Conservation (phyloP, 192 early-diverging fungal species). For the Coemansia sp. region DNA sequence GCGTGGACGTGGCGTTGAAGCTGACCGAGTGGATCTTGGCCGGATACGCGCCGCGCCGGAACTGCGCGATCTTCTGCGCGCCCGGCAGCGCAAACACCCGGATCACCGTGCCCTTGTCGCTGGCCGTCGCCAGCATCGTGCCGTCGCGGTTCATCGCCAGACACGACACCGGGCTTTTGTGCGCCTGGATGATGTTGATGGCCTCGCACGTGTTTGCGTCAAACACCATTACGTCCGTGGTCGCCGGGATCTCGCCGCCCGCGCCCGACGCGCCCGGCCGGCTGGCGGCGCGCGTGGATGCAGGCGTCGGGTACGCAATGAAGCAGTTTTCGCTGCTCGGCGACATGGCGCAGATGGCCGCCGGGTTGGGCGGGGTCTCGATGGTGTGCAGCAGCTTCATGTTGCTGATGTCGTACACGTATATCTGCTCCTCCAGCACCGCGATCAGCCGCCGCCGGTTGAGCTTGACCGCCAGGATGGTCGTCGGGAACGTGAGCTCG, state of each 20-base stretch:
- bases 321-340: slow-evolving; percentile 92
- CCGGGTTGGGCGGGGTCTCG: slow-evolving; percentile 88
- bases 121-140: slow-evolving; percentile 89
- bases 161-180: slow-evolving; percentile 85
- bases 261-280: slow-evolving; percentile 31
- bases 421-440: slow-evolving; percentile 93
- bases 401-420: slow-evolving; percentile 96
- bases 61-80: slow-evolving; percentile 84
- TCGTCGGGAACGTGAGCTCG: slow-evolving; percentile 90
- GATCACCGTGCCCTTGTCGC: slow-evolving; percentile 98
- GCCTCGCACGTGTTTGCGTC: slow-evolving; percentile 84
- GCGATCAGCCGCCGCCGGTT: slow-evolving; percentile 92
- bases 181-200: slow-evolving; percentile 91
- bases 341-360: slow-evolving; percentile 86
- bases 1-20: slow-evolving; percentile 61
- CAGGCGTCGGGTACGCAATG: slow-evolving; percentile 86
- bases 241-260: slow-evolving; percentile 53
- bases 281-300: slow-evolving; percentile 56
- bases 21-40: slow-evolving; percentile 88
- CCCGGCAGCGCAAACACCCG: slow-evolving; percentile 87
- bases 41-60: slow-evolving; percentile 90
- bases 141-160: slow-evolving; percentile 88
- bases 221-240: slow-evolving; percentile 74
- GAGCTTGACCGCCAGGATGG: slow-evolving; percentile 91
- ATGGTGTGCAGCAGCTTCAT: slow-evolving; percentile 97